Conservation (phyloP, 305 asterid genomes). For the Rubia peregrina region DNA sequence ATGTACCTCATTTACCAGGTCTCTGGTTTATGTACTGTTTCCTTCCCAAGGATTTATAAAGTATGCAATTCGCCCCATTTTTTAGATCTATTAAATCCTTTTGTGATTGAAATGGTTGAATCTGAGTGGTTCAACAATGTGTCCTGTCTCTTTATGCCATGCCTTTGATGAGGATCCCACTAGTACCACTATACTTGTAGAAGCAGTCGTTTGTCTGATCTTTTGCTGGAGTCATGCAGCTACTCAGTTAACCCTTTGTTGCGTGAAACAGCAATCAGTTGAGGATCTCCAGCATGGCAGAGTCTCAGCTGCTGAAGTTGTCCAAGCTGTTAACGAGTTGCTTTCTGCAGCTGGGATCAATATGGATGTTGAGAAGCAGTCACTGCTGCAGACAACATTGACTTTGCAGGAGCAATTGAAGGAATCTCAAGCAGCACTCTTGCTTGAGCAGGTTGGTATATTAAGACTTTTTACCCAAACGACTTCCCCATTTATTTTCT, state of each 20-base stretch:
- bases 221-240: slow-evolving; percentile 3
- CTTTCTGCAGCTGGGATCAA: slow-evolving; percentile 90
- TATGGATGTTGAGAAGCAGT: slow-evolving; percentile 72
- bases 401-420: slow-evolving; percentile 80
- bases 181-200: background rate
- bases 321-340: slow-evolving; percentile 95
- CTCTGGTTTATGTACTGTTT: background rate
- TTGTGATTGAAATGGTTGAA: background rate
- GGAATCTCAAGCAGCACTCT: slow-evolving; percentile 82
- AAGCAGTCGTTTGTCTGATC: background rate
- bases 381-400: slow-evolving; percentile 58
- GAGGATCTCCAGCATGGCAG: slow-evolving; percentile 74
- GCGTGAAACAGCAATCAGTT: slow-evolving; percentile 43
- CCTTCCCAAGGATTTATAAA: background rate
- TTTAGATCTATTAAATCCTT: background rate
- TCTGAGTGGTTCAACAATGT: background rate
- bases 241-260: background rate
- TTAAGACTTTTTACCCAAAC: slow-evolving; percentile 8
- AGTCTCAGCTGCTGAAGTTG: slow-evolving; percentile 84
- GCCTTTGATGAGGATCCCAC: background rate
- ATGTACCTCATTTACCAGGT: background rate
- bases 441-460: slow-evolving; percentile 80
- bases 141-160: background rate
- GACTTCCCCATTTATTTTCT: background rate
- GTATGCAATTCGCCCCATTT: background rate